These are phyloP conservation scores for Larix kaempferi DNA, from an alignment of 75 land plant species.

Conservation along the genomic window DNA sequence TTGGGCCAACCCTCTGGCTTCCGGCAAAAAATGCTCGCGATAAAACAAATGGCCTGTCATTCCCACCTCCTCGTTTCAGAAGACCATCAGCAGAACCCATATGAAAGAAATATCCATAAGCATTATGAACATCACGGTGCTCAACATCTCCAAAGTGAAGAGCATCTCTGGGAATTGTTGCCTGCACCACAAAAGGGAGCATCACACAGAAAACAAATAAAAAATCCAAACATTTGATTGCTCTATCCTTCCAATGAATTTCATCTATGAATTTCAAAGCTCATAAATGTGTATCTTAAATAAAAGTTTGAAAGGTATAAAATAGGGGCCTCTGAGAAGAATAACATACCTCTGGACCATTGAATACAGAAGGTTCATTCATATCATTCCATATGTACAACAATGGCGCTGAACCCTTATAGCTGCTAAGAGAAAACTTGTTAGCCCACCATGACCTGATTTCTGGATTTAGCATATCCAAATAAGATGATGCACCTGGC, in stretches of 20 bases:
- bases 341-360: slow-evolving; percentile 93
- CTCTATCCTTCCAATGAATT: too few species aligned
- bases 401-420: slow-evolving; percentile 84
- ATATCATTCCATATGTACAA: slow-evolving; percentile 99
- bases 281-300: too few species aligned
- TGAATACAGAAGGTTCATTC: slow-evolving; percentile 99
- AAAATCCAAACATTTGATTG: not conserved
- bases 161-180: slow-evolving; percentile 93
- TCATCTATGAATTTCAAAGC: too few species aligned
- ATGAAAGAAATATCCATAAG: slow-evolving; percentile 95
- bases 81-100: slow-evolving; percentile 96
- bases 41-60: slow-evolving; percentile 93
- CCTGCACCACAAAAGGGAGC: slow-evolving; percentile 29
- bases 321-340: not conserved
- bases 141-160: slow-evolving; percentile 79
- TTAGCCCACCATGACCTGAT: slow-evolving; percentile 95
- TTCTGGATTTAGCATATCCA: slow-evolving; percentile 90
- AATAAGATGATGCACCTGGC: slow-evolving; percentile 96
- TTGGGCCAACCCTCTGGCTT: slow-evolving; percentile 86
- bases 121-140: slow-evolving; percentile 97
- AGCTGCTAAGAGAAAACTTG: slow-evolving; percentile 69
- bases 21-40: slow-evolving; percentile 97
- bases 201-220: not conserved
- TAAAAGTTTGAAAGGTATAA: not conserved
- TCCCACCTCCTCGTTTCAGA: slow-evolving; percentile 75